phyloP scores from a whole-genome alignment of 139 green algal species.

The Chlorella sp. region DNA sequence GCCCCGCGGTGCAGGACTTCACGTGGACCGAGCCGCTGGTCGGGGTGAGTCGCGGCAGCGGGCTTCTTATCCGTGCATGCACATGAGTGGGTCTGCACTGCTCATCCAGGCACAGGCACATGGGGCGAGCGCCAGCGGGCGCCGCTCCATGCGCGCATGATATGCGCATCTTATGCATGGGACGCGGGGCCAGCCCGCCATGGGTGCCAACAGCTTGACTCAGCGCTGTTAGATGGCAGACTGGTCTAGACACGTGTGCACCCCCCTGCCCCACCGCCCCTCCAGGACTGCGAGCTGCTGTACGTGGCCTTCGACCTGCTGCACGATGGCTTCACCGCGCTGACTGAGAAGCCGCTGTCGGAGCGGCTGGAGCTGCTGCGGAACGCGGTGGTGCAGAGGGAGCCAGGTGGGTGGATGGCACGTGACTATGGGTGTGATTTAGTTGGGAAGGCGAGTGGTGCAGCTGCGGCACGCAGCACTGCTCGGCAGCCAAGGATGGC shows the following conservation, averaged over 20 bases:
- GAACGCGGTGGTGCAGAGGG: constrained; percentile 21
- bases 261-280: neutral
- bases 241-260: too few species aligned
- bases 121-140: too few species aligned
- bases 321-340: constrained; percentile 50
- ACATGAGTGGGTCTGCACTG: too few species aligned
- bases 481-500: neutral
- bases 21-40: neutral
- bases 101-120: too few species aligned
- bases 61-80: too few species aligned
- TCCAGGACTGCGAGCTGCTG: constrained; percentile 65
- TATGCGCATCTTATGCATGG: too few species aligned
- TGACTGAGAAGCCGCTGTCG: constrained; percentile 48
- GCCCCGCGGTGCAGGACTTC: too few species aligned
- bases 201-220: too few species aligned
- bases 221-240: too few species aligned
- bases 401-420: neutral
- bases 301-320: constrained; percentile 90
- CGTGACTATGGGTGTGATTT: neutral
- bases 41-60: constrained; percentile 13
- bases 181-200: too few species aligned
- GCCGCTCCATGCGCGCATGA: too few species aligned
- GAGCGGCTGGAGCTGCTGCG: constrained; percentile 68
- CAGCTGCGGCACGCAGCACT: neutral
- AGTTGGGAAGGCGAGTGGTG: too few species aligned